Base-by-base conservation (phyloP, 2,329 filamentous ascomycete species). In the Cercospora canescens region DNA sequence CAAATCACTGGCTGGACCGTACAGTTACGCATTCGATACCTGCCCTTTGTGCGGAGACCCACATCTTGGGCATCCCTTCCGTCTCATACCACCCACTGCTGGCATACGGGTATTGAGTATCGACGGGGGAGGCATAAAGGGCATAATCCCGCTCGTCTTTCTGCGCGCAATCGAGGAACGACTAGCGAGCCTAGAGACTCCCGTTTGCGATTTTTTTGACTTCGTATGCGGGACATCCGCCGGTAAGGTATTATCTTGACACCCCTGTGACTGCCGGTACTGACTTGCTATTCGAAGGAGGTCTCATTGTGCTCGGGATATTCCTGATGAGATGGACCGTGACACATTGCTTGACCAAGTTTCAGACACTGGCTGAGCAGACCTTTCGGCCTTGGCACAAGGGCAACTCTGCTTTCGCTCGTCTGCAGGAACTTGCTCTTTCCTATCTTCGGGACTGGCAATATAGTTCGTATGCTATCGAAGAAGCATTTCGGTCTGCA, bases 21-120 rank as follows among this genome's bases (percentile, higher is more conserved):
- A 11, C 4, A 28, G 37, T n/a, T 39, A 39, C 14, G 14, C 6
- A 34, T 14, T 34, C 18, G 7, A 37, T 32, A 41, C 18, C 8
- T 80, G 73, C 67, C 59, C 75, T 4, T 67, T 77, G 14, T 80
- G 74, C 63, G 64, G 70, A 45, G 62, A 35, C 14, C 24, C 26
- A 8, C 50, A 72, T 39, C 37, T 39, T 18, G n/a, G 65, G 7
- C 62, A 60, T 28, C 57, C 65, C 9, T 71, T 74, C 18, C 71
- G 67, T 16, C 64, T 79, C 5, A 70, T 78, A 11, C 78, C 78
- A 11, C 70, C 73, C 11, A 79, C 77, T 6, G 72, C 75, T 30
- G 71, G 76, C 14, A 64, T 77, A 12, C 63, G 77, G 37, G 67
- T 80, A 18, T 65, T 81, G 8, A 74, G 74, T 62, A 71, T 81